phyloP scores from a whole-genome alignment of 1,284 basidiomycete genomes.

The Leccinum subrobustum region DNA sequence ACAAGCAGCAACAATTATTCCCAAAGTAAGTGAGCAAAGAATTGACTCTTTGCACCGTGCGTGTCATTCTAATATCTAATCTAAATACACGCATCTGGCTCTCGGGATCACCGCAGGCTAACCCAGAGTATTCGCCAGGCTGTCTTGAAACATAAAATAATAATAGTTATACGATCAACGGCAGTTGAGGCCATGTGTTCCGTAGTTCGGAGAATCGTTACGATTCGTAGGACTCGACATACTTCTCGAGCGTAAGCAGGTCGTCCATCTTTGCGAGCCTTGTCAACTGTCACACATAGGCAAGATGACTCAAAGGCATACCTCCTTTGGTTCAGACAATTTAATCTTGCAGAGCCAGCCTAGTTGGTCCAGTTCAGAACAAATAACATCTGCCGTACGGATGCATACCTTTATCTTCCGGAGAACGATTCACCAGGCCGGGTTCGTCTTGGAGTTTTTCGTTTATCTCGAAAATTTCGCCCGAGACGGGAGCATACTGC shows the following conservation, averaged over 20 bases:
- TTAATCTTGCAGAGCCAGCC: slow-evolving; percentile 97
- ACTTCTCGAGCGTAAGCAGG: slow-evolving; percentile 77
- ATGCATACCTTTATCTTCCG: slow-evolving; percentile 79
- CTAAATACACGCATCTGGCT: slow-evolving; percentile 10
- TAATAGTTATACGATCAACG: slow-evolving; percentile 5
- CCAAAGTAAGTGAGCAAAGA: background rate
- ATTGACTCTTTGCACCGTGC: background rate
- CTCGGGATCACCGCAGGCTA: slow-evolving; percentile 3
- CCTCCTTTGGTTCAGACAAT: slow-evolving; percentile 75
- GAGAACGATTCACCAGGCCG: slow-evolving; percentile 85
- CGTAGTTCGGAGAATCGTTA: slow-evolving; percentile 15
- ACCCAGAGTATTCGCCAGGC: background rate
- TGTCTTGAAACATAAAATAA: slow-evolving; percentile 3
- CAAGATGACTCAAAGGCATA: slow-evolving; percentile 43
- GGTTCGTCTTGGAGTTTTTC: slow-evolving; percentile 69
- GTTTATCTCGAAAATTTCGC: slow-evolving; percentile 82
- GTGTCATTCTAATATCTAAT: slow-evolving; percentile 5
- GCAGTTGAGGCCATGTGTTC: slow-evolving; percentile 36
- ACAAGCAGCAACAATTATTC: slow-evolving; percentile 1
- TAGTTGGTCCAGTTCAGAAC: slow-evolving; percentile 31
- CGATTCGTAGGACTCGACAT: slow-evolving; percentile 71
- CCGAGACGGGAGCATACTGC: slow-evolving; percentile 92
- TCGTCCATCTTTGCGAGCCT: slow-evolving; percentile 55
- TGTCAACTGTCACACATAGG: background rate
- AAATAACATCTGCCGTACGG: background rate